Percentiles rank a stretch among this genome's conserved stretches.
Evolutionary conservation across 2,329 filamentous ascomycete species (phyloP).

Genomic region (Pseudogymnoascus sp.): DNA sequence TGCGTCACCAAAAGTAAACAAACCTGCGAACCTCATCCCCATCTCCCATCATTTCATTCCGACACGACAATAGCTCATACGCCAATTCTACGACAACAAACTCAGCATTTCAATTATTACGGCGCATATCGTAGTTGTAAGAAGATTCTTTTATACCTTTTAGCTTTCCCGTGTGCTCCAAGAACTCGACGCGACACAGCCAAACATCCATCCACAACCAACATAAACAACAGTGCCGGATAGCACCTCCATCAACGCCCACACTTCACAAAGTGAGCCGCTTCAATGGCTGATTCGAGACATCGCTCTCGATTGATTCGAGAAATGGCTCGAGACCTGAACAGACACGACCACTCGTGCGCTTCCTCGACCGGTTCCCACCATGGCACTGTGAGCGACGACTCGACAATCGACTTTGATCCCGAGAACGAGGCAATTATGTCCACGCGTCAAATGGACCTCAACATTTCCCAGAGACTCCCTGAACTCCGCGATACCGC

Average conservation of each 20-base stretch:
- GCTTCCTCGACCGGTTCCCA: conserved; percentile 23
- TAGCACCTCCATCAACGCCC: neutral
- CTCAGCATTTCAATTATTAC: neutral
- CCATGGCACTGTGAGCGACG: conserved; percentile 23
- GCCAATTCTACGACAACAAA: neutral
- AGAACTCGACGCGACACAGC: neutral
- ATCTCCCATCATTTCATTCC: neutral
- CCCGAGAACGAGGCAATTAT: conserved; percentile 19
- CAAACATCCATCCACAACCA: neutral
- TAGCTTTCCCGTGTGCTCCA: neutral
- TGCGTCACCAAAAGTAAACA: conserved; percentile 6
- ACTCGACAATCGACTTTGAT: conserved; percentile 20
- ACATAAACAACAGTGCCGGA: neutral
- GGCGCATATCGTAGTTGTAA: neutral
- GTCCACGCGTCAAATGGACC: conserved; percentile 18
- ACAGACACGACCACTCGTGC: conserved; percentile 15
- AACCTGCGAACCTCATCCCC: neutral
- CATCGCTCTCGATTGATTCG: conserved; percentile 15
- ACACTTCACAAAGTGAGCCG: neutral
- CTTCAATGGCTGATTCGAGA: conserved; percentile 12
- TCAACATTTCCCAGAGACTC: conserved; percentile 16
- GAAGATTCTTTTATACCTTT: neutral
- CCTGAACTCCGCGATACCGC: conserved; percentile 27
- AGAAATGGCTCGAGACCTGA: conserved; percentile 19
- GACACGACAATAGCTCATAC: neutral